These are phyloP conservation scores for Fraxinus cuspidata DNA, from an alignment of 257 asterid genomes.

Conservation along the genomic window DNA sequence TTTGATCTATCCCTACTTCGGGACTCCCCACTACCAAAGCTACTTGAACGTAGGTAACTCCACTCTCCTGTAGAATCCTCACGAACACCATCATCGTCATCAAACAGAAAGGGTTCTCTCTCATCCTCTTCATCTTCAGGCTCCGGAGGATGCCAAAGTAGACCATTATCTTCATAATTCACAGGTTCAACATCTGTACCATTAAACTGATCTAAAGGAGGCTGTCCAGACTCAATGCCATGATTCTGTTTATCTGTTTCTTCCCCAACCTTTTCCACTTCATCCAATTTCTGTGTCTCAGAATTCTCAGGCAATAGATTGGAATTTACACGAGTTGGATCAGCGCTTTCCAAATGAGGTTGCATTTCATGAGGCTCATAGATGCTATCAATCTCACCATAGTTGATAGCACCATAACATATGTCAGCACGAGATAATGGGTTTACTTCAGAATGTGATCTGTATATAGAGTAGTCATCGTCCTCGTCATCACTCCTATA, in stretches of 20 bases:
- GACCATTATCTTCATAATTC: slow-evolving; percentile 63
- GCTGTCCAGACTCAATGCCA: slow-evolving; percentile 28
- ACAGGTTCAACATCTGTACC: slow-evolving; percentile 46
- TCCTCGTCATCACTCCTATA: slow-evolving; percentile 77
- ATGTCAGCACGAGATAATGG: slow-evolving; percentile 33
- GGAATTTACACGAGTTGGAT: slow-evolving; percentile 32
- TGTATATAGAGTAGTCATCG: slow-evolving; percentile 48
- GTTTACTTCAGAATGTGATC: slow-evolving; percentile 45
- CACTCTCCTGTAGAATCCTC: slow-evolving; percentile 64
- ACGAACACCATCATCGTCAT: slow-evolving; percentile 56
- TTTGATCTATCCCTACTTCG: slow-evolving; percentile 66
- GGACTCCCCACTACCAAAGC: slow-evolving; percentile 55
- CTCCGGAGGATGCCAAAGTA: slow-evolving; percentile 76
- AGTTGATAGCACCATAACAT: slow-evolving; percentile 37
- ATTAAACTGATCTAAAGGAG: slow-evolving; percentile 36
- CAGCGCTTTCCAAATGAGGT: slow-evolving; percentile 35
- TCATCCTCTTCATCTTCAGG: slow-evolving; percentile 80
- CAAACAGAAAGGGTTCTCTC: slow-evolving; percentile 45
- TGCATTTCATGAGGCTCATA: slow-evolving; percentile 37
- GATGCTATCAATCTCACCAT: slow-evolving; percentile 38
- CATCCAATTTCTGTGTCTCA: slow-evolving; percentile 40
- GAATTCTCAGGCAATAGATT: slow-evolving; percentile 35
- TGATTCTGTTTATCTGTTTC: slow-evolving; percentile 40
- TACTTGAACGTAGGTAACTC: slow-evolving; percentile 59
- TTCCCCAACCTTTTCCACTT: slow-evolving; percentile 28